Conservation (phyloP, 2,329 filamentous ascomycete genomes). For the Mollisiaceae sp. region DNA sequence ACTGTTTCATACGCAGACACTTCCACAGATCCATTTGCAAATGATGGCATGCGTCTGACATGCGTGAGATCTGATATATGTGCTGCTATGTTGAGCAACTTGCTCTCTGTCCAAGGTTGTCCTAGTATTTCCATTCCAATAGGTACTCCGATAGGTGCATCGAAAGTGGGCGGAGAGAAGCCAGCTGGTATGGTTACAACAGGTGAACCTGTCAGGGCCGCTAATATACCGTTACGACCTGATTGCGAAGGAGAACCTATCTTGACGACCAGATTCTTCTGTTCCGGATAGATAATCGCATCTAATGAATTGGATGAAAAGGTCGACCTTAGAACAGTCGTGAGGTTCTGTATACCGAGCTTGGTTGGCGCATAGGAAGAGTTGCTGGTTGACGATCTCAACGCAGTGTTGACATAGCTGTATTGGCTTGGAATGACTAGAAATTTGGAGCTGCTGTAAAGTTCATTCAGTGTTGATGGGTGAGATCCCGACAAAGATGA, state of each 20-base stretch:
- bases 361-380: slow-evolving; percentile 54
- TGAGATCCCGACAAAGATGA: slow-evolving; percentile 48
- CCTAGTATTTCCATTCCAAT: slow-evolving; percentile 70
- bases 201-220: slow-evolving; percentile 48
- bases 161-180: slow-evolving; percentile 53
- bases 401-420: slow-evolving; percentile 55
- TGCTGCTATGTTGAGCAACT: slow-evolving; percentile 59
- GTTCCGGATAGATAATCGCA: slow-evolving; percentile 67
- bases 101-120: slow-evolving; percentile 57
- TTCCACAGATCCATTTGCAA: slow-evolving; percentile 49
- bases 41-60: slow-evolving; percentile 52
- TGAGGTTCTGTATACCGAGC: slow-evolving; percentile 57
- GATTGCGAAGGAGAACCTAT: slow-evolving; percentile 60
- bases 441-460: slow-evolving; percentile 58
- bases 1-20: slow-evolving; percentile 48
- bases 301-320: slow-evolving; percentile 57
- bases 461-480: slow-evolving; percentile 52
- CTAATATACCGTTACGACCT: slow-evolving; percentile 58
- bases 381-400: slow-evolving; percentile 57
- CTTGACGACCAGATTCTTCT: slow-evolving; percentile 65
- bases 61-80: slow-evolving; percentile 52
- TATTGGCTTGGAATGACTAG: slow-evolving; percentile 65
- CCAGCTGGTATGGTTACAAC: slow-evolving; percentile 56
- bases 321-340: slow-evolving; percentile 53
- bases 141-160: slow-evolving; percentile 62